These are phyloP conservation scores for Nannochloropsis limnetica DNA, from an alignment of 352 stramenopile species.

Conservation along the genomic window DNA sequence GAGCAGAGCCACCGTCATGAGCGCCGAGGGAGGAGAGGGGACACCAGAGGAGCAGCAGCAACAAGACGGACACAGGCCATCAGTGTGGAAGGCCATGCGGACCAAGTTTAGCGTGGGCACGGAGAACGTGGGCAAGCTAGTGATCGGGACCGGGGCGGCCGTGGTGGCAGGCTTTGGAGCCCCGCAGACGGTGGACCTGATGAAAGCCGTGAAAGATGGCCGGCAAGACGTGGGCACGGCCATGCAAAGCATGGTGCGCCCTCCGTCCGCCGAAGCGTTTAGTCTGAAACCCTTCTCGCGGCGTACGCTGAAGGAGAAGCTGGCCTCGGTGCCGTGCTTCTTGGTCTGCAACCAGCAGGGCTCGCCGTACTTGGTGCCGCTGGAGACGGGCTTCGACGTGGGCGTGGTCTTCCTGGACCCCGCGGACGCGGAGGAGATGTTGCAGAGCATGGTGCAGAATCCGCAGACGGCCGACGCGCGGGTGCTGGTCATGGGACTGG, in stretches of 20 bases:
- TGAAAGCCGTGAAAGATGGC: conserved; percentile 20
- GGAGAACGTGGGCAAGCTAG: not conserved
- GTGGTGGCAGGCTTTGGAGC: conserved; percentile 33
- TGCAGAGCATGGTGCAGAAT: conserved; percentile 29
- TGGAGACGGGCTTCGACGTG: conserved; percentile 30
- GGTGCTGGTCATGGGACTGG: conserved; percentile 20
- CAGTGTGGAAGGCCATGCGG: not conserved
- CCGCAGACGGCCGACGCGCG: conserved; percentile 27
- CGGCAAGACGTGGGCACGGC: conserved; percentile 12
- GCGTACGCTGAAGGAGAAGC: conserved; percentile 29
- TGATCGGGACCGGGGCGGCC: not conserved
- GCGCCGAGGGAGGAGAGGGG: not conserved
- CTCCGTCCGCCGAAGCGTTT: not conserved
- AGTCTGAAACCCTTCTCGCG: conserved; percentile 31
- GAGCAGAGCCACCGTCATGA: not conserved
- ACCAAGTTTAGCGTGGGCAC: conserved; percentile 21
- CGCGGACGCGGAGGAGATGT: conserved; percentile 24
- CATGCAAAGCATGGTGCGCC: conserved; percentile 27
- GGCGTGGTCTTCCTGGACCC: conserved; percentile 28
- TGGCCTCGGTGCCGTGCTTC: conserved; percentile 33
- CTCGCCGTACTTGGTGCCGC: conserved; percentile 29
- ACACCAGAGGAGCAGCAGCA: not conserved
- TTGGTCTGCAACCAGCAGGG: conserved; percentile 34
- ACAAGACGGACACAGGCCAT: not conserved
- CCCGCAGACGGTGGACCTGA: not conserved